Evolutionary conservation across 176 grass and related monocot species (phyloP).

Genomic region (Dendrocalamus sinicus): DNA sequence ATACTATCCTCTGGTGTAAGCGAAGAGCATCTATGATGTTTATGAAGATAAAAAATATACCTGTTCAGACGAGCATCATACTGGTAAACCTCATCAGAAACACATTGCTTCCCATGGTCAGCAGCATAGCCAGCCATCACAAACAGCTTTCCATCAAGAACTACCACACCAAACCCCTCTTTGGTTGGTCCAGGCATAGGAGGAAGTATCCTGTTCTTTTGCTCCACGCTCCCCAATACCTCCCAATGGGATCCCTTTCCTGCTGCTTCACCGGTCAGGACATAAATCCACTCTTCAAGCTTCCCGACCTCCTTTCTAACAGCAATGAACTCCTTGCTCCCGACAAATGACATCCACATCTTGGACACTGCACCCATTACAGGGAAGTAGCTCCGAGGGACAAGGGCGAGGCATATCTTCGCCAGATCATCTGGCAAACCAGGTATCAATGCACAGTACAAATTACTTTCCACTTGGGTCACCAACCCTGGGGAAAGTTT

Average conservation of each 20-base stretch:
- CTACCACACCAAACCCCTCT: slow-evolving; percentile 64
- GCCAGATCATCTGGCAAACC: slow-evolving; percentile 76
- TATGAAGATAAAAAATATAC: slow-evolving; percentile 26
- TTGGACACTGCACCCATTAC: slow-evolving; percentile 67
- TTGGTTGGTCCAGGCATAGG: slow-evolving; percentile 65
- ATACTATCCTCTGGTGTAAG: background rate
- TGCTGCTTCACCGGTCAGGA: slow-evolving; percentile 49
- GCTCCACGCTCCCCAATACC: slow-evolving; percentile 36
- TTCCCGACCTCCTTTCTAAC: slow-evolving; percentile 58
- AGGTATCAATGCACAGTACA: slow-evolving; percentile 52
- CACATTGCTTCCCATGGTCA: slow-evolving; percentile 50
- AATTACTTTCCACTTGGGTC: slow-evolving; percentile 25
- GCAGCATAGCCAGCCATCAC: slow-evolving; percentile 60
- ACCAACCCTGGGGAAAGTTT: slow-evolving; percentile 36
- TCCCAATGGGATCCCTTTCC: slow-evolving; percentile 60
- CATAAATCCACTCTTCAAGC: slow-evolving; percentile 68
- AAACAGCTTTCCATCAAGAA: slow-evolving; percentile 66
- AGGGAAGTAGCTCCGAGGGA: slow-evolving; percentile 54
- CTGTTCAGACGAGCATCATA: slow-evolving; percentile 84
- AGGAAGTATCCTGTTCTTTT: slow-evolving; percentile 55
- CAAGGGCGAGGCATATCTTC: slow-evolving; percentile 64
- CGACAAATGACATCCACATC: slow-evolving; percentile 69
- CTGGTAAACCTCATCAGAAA: slow-evolving; percentile 67
- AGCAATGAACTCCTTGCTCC: slow-evolving; percentile 60
- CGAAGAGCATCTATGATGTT: background rate